Evolutionary conservation across 768 basidiomycete species (phyloP).

Genomic region (Macrocybe gigantea): DNA sequence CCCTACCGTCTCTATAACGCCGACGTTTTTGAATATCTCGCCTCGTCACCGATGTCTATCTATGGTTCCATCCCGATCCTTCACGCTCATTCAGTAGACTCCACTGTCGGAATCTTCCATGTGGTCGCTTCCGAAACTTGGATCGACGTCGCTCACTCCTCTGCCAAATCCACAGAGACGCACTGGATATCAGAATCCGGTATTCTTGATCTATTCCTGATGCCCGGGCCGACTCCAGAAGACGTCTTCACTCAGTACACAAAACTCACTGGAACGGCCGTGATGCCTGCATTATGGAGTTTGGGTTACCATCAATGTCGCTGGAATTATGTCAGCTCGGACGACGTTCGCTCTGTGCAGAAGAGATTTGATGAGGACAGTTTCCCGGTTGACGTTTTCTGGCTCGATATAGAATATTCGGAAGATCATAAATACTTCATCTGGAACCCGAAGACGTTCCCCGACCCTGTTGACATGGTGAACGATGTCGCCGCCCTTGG

Average conservation of each 20-base stretch:
- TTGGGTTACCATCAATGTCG: slow-evolving; percentile 96
- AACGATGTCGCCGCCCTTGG: slow-evolving; percentile 80
- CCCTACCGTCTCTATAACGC: slow-evolving; percentile 94
- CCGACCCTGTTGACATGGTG: slow-evolving; percentile 91
- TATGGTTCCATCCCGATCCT: slow-evolving; percentile 92
- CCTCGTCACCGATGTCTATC: slow-evolving; percentile 71
- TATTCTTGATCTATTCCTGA: slow-evolving; percentile 88
- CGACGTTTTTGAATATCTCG: slow-evolving; percentile 95
- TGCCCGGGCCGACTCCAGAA: slow-evolving; percentile 83
- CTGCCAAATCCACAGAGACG: slow-evolving; percentile 67
- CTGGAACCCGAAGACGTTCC: slow-evolving; percentile 91
- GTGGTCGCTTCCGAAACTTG: slow-evolving; percentile 88
- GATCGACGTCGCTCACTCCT: slow-evolving; percentile 80
- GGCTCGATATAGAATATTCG: slow-evolving; percentile 96
- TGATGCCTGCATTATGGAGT: slow-evolving; percentile 87
- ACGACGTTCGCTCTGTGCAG: slow-evolving; percentile 83
- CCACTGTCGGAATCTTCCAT: slow-evolving; percentile 89
- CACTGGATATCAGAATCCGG: slow-evolving; percentile 99
- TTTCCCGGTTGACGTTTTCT: slow-evolving; percentile 93
- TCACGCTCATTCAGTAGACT: slow-evolving; percentile 84
- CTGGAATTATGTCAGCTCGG: slow-evolving; percentile 94
- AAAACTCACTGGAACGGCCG: slow-evolving; percentile 75
- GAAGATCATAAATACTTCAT: slow-evolving; percentile 96
- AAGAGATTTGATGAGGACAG: slow-evolving; percentile 88
- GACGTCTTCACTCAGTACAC: slow-evolving; percentile 86